Conservation (phyloP, 345 rosid genomes). For the Angophora floribunda region DNA sequence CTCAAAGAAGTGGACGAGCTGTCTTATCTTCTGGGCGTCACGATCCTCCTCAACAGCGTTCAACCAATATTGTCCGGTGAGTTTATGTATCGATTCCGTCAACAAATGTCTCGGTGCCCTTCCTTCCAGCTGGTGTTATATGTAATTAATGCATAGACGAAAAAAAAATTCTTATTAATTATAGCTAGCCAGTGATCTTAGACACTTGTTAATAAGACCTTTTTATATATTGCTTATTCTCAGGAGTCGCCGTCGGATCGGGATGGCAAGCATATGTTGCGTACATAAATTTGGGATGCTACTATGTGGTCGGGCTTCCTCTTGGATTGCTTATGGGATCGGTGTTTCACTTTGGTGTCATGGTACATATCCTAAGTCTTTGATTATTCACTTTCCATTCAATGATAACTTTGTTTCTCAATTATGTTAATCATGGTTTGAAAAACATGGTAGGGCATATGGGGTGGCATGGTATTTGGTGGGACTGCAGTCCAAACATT, state of each 20-base stretch:
- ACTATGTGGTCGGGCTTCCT: conserved; percentile 65
- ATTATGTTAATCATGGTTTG: neutral
- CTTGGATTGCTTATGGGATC: conserved; percentile 64
- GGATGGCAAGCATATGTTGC: conserved; percentile 81
- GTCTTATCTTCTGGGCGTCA: conserved; percentile 8
- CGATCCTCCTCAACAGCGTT: conserved; percentile 26
- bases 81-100: neutral
- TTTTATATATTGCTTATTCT: neutral
- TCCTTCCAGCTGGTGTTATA: neutral
- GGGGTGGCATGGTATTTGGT: conserved; percentile 60
- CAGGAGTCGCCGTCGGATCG: conserved; percentile 84
- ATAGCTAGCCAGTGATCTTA: neutral
- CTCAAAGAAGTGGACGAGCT: conserved; percentile 12
- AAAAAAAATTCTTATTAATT: neutral
- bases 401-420: neutral
- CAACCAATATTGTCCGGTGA: conserved; percentile 32
- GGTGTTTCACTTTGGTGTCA: conserved; percentile 46
- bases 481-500: conserved; percentile 34
- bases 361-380: conserved; percentile 18
- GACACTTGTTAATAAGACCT: neutral
- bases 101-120: neutral
- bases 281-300: conserved; percentile 59
- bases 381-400: neutral
- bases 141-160: neutral
- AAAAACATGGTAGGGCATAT: conserved; percentile 37